phyloP scores from a whole-genome alignment of 495 filamentous ascomycete species.

The Penicillium turbatum region DNA sequence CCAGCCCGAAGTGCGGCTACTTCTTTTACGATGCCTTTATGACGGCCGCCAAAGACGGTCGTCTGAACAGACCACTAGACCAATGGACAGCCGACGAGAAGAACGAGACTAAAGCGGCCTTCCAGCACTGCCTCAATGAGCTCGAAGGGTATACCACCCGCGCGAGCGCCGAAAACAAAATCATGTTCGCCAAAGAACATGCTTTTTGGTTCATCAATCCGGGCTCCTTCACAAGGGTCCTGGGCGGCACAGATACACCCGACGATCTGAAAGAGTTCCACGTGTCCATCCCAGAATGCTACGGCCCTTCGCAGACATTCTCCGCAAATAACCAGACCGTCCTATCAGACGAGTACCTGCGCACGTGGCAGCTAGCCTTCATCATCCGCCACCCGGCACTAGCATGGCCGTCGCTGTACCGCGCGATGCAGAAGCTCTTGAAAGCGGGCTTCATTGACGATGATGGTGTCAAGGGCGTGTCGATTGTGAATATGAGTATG shows the following conservation, averaged over 20 bases:
- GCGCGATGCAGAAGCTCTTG: slow-evolving; percentile 23
- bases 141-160: slow-evolving; percentile 24
- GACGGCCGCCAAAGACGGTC: neutral
- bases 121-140: slow-evolving; percentile 20
- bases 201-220: slow-evolving; percentile 20
- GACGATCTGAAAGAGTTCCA: neutral
- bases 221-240: neutral
- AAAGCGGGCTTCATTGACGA: slow-evolving; percentile 13
- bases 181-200: slow-evolving; percentile 42
- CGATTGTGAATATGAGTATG: slow-evolving; percentile 26
- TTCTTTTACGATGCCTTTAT: slow-evolving; percentile 32
- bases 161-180: slow-evolving; percentile 26
- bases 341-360: slow-evolving; percentile 38
- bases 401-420: slow-evolving; percentile 34
- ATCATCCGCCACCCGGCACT: slow-evolving; percentile 44
- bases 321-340: slow-evolving; percentile 35
- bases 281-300: slow-evolving; percentile 4
- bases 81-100: slow-evolving; percentile 27
- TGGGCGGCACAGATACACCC: neutral
- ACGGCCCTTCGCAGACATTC: slow-evolving; percentile 13
- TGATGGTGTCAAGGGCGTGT: slow-evolving; percentile 4
- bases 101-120: slow-evolving; percentile 6
- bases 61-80: slow-evolving; percentile 12
- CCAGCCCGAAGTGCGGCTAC: slow-evolving; percentile 34
- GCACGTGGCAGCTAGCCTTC: slow-evolving; percentile 34